These are phyloP conservation scores for Pueraria montana DNA, from an alignment of 306 rosid species.

Conservation along the genomic window DNA sequence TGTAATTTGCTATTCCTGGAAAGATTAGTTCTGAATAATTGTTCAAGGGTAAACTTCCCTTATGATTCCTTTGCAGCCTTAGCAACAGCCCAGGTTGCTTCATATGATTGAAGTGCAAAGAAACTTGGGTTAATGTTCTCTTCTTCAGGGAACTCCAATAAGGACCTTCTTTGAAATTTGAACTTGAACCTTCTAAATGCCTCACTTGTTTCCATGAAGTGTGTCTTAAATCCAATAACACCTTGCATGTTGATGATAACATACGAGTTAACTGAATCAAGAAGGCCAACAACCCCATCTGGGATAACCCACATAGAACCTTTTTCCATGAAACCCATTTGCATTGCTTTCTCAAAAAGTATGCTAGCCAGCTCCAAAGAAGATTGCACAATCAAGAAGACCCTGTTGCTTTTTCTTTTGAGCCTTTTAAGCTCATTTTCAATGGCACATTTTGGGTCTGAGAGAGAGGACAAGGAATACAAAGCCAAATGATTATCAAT, in stretches of 20 bases:
- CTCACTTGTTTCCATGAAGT: slow-evolving; percentile 44
- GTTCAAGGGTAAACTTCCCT: slow-evolving; percentile 33
- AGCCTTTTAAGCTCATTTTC: slow-evolving; percentile 58
- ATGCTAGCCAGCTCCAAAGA: slow-evolving; percentile 57
- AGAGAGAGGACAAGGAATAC: slow-evolving; percentile 53
- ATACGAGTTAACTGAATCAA: slow-evolving; percentile 62
- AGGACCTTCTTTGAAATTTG: slow-evolving; percentile 55
- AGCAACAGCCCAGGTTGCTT: slow-evolving; percentile 52
- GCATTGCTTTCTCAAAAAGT: slow-evolving; percentile 60
- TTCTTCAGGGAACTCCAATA: slow-evolving; percentile 62
- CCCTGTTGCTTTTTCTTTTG: slow-evolving; percentile 58
- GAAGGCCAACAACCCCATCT: slow-evolving; percentile 58
- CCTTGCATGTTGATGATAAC: slow-evolving; percentile 62
- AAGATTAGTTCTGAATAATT: slow-evolving; percentile 40
- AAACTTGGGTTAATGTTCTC: slow-evolving; percentile 62
- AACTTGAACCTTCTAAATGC: slow-evolving; percentile 51
- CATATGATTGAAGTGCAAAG: slow-evolving; percentile 65
- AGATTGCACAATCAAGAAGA: slow-evolving; percentile 62
- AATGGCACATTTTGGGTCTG: slow-evolving; percentile 46
- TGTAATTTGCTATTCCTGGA: slow-evolving; percentile 44
- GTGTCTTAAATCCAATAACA: slow-evolving; percentile 65
- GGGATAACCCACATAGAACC: slow-evolving; percentile 71
- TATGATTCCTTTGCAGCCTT: slow-evolving; percentile 44
- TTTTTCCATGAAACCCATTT: slow-evolving; percentile 66
- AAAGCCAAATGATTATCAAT: slow-evolving; percentile 56